Evolutionary conservation across 768 basidiomycete genomes (phyloP).

Genomic region (Tephrocybe sp.): DNA sequence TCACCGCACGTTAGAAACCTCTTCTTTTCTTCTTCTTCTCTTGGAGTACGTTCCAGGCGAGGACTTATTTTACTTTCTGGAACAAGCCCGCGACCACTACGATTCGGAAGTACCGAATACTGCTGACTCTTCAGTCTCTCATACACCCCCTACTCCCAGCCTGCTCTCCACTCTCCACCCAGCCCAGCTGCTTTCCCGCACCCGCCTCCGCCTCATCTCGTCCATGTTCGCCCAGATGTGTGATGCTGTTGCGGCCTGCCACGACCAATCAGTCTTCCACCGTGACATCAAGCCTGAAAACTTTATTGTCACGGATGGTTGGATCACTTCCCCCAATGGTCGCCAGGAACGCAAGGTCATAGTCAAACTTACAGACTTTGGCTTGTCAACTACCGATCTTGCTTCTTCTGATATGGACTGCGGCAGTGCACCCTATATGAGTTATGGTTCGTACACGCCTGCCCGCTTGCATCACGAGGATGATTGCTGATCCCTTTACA

Average conservation of each 20-base stretch:
- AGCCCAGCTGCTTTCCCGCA: constrained; percentile 79
- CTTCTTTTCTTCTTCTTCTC: constrained; percentile 87
- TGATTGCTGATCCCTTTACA: constrained; percentile 15
- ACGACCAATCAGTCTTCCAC: constrained; percentile 88
- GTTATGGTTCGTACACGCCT: constrained; percentile 66
- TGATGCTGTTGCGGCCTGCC: constrained; percentile 93
- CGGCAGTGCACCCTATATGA: constrained; percentile 99
- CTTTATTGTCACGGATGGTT: constrained; percentile 90
- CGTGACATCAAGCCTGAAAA: constrained; percentile 99
- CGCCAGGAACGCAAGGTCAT: constrained; percentile 81
- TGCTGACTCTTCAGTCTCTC: constrained; percentile 44
- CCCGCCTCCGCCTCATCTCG: constrained; percentile 88
- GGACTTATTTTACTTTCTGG: constrained; percentile 97
- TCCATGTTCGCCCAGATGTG: constrained; percentile 99
- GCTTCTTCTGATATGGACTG: constrained; percentile 97
- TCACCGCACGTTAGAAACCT: constrained; percentile 90
- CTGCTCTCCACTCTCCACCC: constrained; percentile 83
- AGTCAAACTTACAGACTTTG: constrained; percentile 97
- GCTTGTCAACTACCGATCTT: constrained; percentile 85
- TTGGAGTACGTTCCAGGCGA: constrained; percentile 96
- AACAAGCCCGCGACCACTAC: constrained; percentile 90
- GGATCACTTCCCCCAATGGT: constrained; percentile 51
- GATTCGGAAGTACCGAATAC: constrained; percentile 46
- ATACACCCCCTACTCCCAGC: constrained; percentile 91
- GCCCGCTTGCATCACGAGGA: constrained; percentile 5